Evolutionary conservation across 2,329 filamentous ascomycete species (phyloP).

Genomic region (Truncatella angustata): DNA sequence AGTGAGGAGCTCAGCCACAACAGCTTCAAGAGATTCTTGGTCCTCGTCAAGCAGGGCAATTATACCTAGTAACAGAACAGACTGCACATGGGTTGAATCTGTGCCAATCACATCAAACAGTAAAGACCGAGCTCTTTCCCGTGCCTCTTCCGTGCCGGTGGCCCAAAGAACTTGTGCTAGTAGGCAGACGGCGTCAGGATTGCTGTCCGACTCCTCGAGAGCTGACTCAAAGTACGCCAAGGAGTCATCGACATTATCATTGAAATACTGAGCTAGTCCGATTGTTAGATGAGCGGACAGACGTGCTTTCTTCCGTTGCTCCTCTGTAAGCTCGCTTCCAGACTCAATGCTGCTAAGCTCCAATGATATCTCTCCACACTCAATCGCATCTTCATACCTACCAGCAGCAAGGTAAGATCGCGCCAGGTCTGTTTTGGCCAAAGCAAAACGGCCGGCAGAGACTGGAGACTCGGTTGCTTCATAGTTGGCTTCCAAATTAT

Average conservation of each 20-base stretch:
- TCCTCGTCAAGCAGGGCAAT: constrained; percentile 82
- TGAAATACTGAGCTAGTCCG: constrained; percentile 78
- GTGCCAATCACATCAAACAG: constrained; percentile 78
- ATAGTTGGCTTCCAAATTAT: constrained; percentile 73
- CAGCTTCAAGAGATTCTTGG: constrained; percentile 74
- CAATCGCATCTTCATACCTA: constrained; percentile 66
- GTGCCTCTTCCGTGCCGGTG: constrained; percentile 71
- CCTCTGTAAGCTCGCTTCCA: constrained; percentile 61
- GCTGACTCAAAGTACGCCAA: constrained; percentile 79
- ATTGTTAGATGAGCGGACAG: constrained; percentile 84
- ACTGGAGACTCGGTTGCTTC: constrained; percentile 76
- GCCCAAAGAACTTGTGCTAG: constrained; percentile 93
- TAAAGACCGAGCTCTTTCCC: constrained; percentile 72
- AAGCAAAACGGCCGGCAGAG: constrained; percentile 72
- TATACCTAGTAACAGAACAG: constrained; percentile 77
- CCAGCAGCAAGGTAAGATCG: constrained; percentile 74
- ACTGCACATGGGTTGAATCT: constrained; percentile 72
- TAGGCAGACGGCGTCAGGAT: constrained; percentile 83
- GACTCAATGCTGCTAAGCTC: constrained; percentile 73
- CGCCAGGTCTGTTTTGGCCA: constrained; percentile 83
- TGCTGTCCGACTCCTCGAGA: constrained; percentile 70
- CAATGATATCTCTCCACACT: constrained; percentile 78
- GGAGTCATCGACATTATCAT: constrained; percentile 62
- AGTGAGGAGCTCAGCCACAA: constrained; percentile 71
- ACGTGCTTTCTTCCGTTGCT: constrained; percentile 67